Evolutionary conservation across 345 rosid species (phyloP).

Genomic region (Citrus cavaleriei): DNA sequence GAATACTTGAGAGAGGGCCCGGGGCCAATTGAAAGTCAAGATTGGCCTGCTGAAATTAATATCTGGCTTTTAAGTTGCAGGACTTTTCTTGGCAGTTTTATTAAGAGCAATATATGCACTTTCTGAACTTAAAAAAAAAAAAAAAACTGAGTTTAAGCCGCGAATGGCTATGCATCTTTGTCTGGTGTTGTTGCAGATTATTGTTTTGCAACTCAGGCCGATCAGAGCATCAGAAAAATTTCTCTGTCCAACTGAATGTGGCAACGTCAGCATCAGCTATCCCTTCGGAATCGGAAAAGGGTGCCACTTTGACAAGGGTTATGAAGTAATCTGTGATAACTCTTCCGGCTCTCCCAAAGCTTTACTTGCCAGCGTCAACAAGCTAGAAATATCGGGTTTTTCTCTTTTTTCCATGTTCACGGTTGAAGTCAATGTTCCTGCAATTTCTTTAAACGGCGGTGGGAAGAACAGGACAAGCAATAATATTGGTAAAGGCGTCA

Average conservation of each 20-base stretch:
- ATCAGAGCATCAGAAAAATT: too few species aligned
- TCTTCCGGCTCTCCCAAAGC: neutral
- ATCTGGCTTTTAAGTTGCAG: neutral
- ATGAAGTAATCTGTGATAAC: neutral
- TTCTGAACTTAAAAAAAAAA: neutral
- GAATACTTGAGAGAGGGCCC: too few species aligned
- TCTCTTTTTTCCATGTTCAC: too few species aligned
- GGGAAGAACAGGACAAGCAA: neutral
- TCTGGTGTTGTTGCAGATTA: neutral
- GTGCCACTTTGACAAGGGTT: neutral
- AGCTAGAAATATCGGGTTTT: neutral
- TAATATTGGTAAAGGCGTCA: neutral
- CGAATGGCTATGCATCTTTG: neutral
- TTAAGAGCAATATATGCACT: neutral
- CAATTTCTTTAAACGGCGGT: neutral
- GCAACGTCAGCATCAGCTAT: neutral
- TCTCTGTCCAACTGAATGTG: neutral
- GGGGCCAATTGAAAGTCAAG: neutral
- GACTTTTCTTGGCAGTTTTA: neutral
- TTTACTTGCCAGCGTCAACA: neutral
- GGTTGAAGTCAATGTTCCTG: neutral
- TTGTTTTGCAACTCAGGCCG: neutral
- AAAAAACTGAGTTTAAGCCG: neutral
- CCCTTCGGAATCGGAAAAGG: neutral
- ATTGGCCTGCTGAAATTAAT: neutral